Evolutionary conservation across 1,284 basidiomycete species (phyloP), one percentile per base, ranked within the genome.

Genomic region (Rhodotorula sp.): DNA sequence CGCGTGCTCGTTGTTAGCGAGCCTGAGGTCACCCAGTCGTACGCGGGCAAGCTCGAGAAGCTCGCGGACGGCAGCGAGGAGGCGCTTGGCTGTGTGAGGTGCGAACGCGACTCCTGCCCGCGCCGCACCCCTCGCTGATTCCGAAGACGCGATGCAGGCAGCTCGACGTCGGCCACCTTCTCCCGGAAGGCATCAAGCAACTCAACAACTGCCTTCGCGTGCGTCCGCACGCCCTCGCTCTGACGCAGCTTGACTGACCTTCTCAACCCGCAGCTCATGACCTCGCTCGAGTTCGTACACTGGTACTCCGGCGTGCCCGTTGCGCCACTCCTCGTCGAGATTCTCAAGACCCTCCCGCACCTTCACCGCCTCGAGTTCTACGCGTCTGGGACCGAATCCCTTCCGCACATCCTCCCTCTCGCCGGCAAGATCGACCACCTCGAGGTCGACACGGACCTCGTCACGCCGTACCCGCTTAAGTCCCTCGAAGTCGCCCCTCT

Each of bases 371-470:
- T 61, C 41, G 6, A 50, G 25, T 46, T 61, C 13, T 9, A 9
- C 2, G 1, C 25, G 6, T n/a, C 25, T 48, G 48, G 60, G 5
- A 32, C 57, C 64, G 64, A 65, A 19, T 50, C 44, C 36, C 64
- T 58, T 19, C 64, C 64, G 17, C 41, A 48, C 46, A 36, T 65
- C 36, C 46, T 65, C n/a, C 56, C 56, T 1, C 54, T 64, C 63
- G 55, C 63, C 27, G 25, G 13, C 63, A 46, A 65, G 48, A 34
- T 65, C 36, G 29, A 34, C 22, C 27, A 39, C 19, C 36, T 65
- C 36, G 19, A 13, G 46, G 15, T 64, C 46, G 34, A 51, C 1
- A n/a, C 46, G n/a, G 10, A 41, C 0, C 25, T 25, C 19, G 10
- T 19, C 15, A 13, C 27, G 17, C 37, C 56, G 3, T 34, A 12